Conservation (phyloP, 2,329 filamentous ascomycete species). For the Aspergillus hiratsukae region DNA sequence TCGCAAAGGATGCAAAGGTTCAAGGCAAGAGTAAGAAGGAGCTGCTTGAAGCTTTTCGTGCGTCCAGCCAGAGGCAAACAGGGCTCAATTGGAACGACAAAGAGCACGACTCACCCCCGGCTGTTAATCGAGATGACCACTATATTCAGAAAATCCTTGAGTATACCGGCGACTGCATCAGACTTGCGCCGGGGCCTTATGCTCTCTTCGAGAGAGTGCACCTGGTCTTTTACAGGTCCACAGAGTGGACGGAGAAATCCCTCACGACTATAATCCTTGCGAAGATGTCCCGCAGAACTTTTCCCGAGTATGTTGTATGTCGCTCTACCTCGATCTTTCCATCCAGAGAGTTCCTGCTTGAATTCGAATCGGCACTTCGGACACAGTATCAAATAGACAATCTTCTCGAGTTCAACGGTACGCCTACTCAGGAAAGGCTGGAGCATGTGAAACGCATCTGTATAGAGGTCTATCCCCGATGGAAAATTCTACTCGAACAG, state of each 20-base stretch:
- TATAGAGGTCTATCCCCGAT: conserved; percentile 72
- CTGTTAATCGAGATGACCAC: conserved; percentile 64
- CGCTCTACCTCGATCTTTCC: conserved; percentile 85
- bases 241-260: conserved; percentile 96
- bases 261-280: conserved; percentile 91
- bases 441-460: conserved; percentile 67
- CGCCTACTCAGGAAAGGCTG: conserved; percentile 61
- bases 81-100: conserved; percentile 64
- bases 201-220: conserved; percentile 92
- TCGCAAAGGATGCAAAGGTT: conserved; percentile 83
- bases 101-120: conserved; percentile 39
- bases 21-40: conserved; percentile 85
- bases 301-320: conserved; percentile 85
- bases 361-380: conserved; percentile 83
- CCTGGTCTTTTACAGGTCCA: conserved; percentile 91
- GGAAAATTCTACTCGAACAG: conserved; percentile 66
- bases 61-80: conserved; percentile 67
- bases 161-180: conserved; percentile 76
- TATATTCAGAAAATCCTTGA: conserved; percentile 73
- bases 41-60: conserved; percentile 67
- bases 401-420: conserved; percentile 73
- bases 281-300: conserved; percentile 81
- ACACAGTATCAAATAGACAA: conserved; percentile 77
- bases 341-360: conserved; percentile 68
- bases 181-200: conserved; percentile 66